Evolutionary conservation across 306 rosid genomes (phyloP).

Genomic region (Ochetophila trinervis): DNA sequence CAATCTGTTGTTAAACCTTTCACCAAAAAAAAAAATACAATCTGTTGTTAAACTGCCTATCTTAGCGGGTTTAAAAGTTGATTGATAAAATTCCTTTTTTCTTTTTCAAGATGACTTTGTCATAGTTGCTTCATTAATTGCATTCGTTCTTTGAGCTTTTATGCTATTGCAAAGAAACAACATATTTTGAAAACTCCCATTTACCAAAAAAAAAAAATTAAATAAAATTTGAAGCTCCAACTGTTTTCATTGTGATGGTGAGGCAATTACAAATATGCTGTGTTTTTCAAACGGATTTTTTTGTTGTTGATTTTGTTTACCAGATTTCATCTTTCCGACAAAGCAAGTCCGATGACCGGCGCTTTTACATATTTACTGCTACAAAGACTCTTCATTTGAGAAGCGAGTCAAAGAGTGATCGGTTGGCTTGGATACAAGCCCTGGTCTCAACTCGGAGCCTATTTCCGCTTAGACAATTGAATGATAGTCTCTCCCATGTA

Average conservation of each 20-base stretch:
- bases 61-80: neutral
- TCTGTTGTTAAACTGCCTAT: neutral
- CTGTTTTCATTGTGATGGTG: neutral
- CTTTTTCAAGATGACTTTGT: neutral
- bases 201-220: too few relatives aligned
- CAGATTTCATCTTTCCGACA: constrained; percentile 88
- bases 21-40: too few relatives aligned
- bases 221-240: neutral
- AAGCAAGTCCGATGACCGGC: constrained; percentile 89
- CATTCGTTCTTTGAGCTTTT: neutral
- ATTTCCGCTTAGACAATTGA: constrained; percentile 47
- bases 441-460: constrained; percentile 67
- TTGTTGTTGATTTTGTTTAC: neutral
- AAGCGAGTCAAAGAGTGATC: constrained; percentile 74
- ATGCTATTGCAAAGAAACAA: too few relatives aligned
- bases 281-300: constrained; percentile 5
- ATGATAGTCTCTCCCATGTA: constrained; percentile 46
- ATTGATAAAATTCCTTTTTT: neutral
- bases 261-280: neutral
- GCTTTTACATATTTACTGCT: constrained; percentile 81
- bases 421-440: constrained; percentile 90
- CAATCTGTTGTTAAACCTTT: too few relatives aligned
- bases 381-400: constrained; percentile 96
- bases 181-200: too few relatives aligned
- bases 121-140: neutral